Conservation (phyloP, 2,329 filamentous ascomycete species). For the Epichloe coenophiala region DNA sequence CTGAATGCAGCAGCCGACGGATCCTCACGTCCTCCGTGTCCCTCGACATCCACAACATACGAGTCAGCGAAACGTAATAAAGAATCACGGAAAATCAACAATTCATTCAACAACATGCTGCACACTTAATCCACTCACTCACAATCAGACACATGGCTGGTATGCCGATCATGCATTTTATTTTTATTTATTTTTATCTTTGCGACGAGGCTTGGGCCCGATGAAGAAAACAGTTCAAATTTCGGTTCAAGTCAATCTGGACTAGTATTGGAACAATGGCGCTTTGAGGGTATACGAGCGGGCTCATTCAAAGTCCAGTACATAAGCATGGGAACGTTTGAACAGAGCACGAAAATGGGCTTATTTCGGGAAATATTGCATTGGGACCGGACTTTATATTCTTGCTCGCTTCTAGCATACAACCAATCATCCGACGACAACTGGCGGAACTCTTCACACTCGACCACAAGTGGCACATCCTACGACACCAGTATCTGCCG, state of each 20-base stretch:
- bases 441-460: not conserved
- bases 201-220: slow-evolving; percentile 11
- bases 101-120: not conserved
- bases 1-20: not conserved
- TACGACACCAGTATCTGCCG: not conserved
- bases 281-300: slow-evolving; percentile 15
- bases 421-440: slow-evolving; percentile 12
- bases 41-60: not conserved
- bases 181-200: slow-evolving; percentile 6
- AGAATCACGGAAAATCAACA: not conserved
- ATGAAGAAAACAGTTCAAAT: slow-evolving; percentile 14
- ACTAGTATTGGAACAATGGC: slow-evolving; percentile 16
- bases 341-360: slow-evolving; percentile 13
- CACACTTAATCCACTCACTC: not conserved
- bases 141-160: not conserved
- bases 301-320: slow-evolving; percentile 17
- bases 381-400: slow-evolving; percentile 23
- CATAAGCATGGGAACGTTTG: slow-evolving; percentile 21
- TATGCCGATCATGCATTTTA: not conserved
- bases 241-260: slow-evolving; percentile 17
- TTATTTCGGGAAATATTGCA: slow-evolving; percentile 35
- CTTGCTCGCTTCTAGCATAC: slow-evolving; percentile 18
- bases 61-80: not conserved
- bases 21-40: not conserved
- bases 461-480: not conserved